Percentiles rank a stretch among this genome's conserved stretches.
Conservation (phyloP, 352 stramenopile species). For the Pythium rishiriense region DNA sequence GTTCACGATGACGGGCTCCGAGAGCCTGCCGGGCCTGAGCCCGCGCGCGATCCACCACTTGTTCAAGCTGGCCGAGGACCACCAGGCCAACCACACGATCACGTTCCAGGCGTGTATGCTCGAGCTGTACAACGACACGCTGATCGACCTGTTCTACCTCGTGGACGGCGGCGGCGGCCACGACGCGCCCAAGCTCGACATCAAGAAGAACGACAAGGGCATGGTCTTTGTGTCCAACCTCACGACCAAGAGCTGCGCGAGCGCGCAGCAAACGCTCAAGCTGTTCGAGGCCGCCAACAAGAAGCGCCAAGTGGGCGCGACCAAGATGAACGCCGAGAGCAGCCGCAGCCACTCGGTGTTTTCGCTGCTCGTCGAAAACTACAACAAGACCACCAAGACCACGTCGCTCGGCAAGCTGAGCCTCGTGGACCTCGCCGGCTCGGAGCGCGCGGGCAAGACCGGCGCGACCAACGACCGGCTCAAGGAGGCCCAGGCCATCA, state of each 20-base stretch:
- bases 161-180: slow-evolving; percentile 59
- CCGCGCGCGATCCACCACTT: slow-evolving; percentile 86
- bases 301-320: slow-evolving; percentile 88
- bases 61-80: slow-evolving; percentile 68
- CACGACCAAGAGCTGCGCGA: slow-evolving; percentile 72
- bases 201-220: slow-evolving; percentile 92
- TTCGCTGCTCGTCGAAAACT: slow-evolving; percentile 84
- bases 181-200: slow-evolving; percentile 85
- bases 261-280: slow-evolving; percentile 72
- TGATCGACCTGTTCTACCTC: slow-evolving; percentile 89
- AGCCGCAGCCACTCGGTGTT: slow-evolving; percentile 91
- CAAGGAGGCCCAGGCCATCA: slow-evolving; percentile 90
- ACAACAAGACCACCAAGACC: slow-evolving; percentile 88
- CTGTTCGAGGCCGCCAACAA: slow-evolving; percentile 89
- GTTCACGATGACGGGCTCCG: slow-evolving; percentile 91
- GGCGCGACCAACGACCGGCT: slow-evolving; percentile 81
- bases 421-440: slow-evolving; percentile 88
- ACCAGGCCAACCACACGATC: slow-evolving; percentile 50
- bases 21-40: slow-evolving; percentile 77
- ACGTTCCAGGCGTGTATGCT: slow-evolving; percentile 89
- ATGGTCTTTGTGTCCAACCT: slow-evolving; percentile 91
- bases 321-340: slow-evolving; percentile 93
- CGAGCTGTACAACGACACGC: slow-evolving; percentile 92
- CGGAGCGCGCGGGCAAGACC: slow-evolving; percentile 85
- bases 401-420: slow-evolving; percentile 83